These are phyloP conservation scores for Cryptosporidium parvum DNA, from an alignment of 169 alveolate genomes.

Conservation along the genomic window DNA sequence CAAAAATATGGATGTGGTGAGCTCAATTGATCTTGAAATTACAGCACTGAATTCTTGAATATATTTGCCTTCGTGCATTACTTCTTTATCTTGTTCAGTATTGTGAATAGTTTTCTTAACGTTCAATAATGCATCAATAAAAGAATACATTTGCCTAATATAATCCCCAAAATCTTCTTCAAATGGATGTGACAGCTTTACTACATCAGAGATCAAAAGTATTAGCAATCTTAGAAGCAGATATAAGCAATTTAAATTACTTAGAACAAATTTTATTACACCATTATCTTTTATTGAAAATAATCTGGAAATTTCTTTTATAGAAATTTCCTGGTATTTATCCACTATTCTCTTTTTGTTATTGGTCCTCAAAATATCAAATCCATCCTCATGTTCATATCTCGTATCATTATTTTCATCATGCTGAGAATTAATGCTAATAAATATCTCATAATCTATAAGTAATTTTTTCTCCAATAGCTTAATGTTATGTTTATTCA, in stretches of 20 bases:
- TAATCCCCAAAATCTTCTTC: neutral
- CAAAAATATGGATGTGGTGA: neutral
- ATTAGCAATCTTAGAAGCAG: neutral
- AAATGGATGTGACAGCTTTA: neutral
- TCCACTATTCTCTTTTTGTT: constrained; percentile 2
- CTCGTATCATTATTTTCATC: neutral
- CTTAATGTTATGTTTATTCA: neutral
- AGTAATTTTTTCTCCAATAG: constrained; percentile 17
- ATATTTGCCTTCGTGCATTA: neutral
- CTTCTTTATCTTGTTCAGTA: neutral
- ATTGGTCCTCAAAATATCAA: neutral
- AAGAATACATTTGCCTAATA: neutral
- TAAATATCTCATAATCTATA: constrained; percentile 13
- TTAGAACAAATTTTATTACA: neutral
- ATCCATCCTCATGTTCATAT: neutral
- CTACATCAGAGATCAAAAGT: constrained; percentile 14
- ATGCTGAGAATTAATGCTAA: neutral
- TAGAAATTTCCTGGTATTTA: neutral
- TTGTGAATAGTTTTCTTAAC: neutral
- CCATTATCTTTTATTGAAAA: neutral
- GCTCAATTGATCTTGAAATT: constrained; percentile 25
- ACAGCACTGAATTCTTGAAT: neutral
- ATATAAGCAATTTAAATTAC: neutral
- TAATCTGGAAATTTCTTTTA: neutral
- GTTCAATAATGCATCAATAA: neutral